Evolutionary conservation across 2,329 filamentous ascomycete genomes (phyloP).

Genomic region (Hypoxylon sp.): DNA sequence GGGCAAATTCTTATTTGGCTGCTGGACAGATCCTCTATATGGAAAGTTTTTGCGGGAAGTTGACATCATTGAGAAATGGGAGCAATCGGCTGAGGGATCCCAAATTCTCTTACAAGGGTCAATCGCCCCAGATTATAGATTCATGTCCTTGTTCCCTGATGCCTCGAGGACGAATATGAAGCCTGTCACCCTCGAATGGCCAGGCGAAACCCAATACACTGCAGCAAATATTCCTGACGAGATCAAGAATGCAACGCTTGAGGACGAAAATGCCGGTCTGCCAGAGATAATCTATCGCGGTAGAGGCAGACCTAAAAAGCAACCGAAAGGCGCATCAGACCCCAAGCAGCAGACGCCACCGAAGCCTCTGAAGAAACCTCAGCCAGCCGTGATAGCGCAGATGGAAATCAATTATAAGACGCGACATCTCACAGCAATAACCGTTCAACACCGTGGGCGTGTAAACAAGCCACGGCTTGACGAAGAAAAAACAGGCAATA

Average conservation of each 20-base stretch:
- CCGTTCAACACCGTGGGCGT: constrained; percentile 47
- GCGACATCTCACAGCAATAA: constrained; percentile 46
- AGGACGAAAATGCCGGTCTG: constrained; percentile 48
- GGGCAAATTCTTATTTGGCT: constrained; percentile 32
- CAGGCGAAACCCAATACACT: constrained; percentile 55
- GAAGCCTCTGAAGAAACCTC: constrained; percentile 12
- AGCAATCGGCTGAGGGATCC: constrained; percentile 55
- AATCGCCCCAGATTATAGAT: constrained; percentile 54
- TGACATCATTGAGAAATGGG: constrained; percentile 59
- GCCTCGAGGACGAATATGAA: constrained; percentile 43
- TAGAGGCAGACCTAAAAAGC: constrained; percentile 20
- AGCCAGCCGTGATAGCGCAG: constrained; percentile 27
- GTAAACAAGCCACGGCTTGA: constrained; percentile 51
- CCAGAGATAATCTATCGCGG: constrained; percentile 27
- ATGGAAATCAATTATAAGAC: constrained; percentile 48
- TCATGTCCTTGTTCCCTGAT: constrained; percentile 53
- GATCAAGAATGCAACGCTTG: constrained; percentile 46
- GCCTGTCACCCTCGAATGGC: constrained; percentile 53
- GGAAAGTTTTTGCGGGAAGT: constrained; percentile 46
- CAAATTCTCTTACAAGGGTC: constrained; percentile 51
- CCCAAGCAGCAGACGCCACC: constrained; percentile 9
- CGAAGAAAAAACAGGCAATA: constrained; percentile 50
- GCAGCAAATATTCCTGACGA: constrained; percentile 58
- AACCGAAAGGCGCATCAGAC: not conserved
- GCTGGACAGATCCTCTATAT: constrained; percentile 42